phyloP scores from a whole-genome alignment of 345 rosid species.

The Garcia nutans region DNA sequence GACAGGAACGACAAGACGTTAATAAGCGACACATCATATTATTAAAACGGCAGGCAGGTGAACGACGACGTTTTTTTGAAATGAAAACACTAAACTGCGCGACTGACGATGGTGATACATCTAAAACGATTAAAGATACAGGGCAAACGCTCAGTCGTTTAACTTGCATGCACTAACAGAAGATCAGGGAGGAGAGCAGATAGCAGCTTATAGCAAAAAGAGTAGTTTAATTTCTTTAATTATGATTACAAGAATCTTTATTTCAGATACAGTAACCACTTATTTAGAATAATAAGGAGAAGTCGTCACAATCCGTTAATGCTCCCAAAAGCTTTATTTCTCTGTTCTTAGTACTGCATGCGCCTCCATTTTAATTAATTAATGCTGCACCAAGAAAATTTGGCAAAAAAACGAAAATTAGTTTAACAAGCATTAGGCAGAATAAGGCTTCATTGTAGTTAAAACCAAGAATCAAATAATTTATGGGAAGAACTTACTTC shows the following conservation, averaged over 20 bases:
- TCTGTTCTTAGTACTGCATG: not conserved
- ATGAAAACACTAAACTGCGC: too few relatives aligned
- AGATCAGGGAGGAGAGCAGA: not conserved
- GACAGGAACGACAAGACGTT: too few relatives aligned
- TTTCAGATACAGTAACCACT: not conserved
- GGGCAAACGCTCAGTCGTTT: too few relatives aligned
- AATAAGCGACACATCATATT: too few relatives aligned
- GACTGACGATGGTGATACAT: too few relatives aligned
- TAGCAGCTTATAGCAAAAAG: not conserved
- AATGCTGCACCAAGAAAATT: not conserved
- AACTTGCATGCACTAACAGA: not conserved
- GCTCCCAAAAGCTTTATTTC: not conserved
- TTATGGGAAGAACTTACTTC: not conserved
- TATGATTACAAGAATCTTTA: not conserved
- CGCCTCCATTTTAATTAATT: not conserved
- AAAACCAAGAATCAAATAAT: not conserved
- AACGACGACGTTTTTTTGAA: too few relatives aligned
- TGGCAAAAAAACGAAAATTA: not conserved
- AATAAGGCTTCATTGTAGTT: too few relatives aligned
- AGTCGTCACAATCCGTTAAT: not conserved
- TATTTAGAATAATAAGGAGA: not conserved
- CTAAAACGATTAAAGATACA: too few relatives aligned
- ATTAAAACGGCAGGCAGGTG: too few relatives aligned
- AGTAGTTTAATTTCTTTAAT: not conserved
- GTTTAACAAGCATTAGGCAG: not conserved